Percentiles rank a stretch among this genome's conserved stretches.
phyloP scores from a whole-genome alignment of 768 basidiomycete genomes.

The Phaeolepiota aurea region DNA sequence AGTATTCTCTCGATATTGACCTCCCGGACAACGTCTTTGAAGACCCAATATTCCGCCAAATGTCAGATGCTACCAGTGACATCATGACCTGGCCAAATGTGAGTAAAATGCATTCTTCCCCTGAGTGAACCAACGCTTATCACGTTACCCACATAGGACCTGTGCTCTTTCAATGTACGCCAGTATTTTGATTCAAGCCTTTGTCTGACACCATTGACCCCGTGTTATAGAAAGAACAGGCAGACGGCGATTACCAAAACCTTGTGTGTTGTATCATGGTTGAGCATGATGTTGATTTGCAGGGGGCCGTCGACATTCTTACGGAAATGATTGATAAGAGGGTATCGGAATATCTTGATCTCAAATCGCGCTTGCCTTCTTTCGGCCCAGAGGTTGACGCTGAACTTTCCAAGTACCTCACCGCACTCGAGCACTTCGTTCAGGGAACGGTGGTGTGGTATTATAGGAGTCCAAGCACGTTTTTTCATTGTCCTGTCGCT shows the following conservation, averaged over 20 bases:
- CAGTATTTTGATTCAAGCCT: not conserved
- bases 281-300: conserved; percentile 13
- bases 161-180: conserved; percentile 15
- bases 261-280: conserved; percentile 16
- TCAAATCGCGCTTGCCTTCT: conserved; percentile 13
- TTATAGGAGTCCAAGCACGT: conserved; percentile 3
- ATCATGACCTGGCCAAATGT: conserved; percentile 16
- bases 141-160: conserved; percentile 9
- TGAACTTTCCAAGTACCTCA: conserved; percentile 2
- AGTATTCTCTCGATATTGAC: conserved; percentile 10
- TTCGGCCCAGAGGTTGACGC: conserved; percentile 13
- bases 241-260: conserved; percentile 18
- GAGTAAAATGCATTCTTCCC: not conserved
- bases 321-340: conserved; percentile 12
- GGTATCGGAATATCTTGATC: conserved; percentile 12
- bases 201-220: not conserved
- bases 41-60: conserved; percentile 9
- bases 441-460: conserved; percentile 6
- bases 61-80: conserved; percentile 12
- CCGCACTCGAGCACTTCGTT: conserved; percentile 3
- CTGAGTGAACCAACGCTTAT: not conserved
- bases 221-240: conserved; percentile 17
- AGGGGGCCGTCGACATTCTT: conserved; percentile 14
- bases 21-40: conserved; percentile 11
- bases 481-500: too few species aligned